Percentiles rank a stretch among this genome's conserved stretches.
Conservation (phyloP, 768 basidiomycete genomes). For the Kwoniella sp. region DNA sequence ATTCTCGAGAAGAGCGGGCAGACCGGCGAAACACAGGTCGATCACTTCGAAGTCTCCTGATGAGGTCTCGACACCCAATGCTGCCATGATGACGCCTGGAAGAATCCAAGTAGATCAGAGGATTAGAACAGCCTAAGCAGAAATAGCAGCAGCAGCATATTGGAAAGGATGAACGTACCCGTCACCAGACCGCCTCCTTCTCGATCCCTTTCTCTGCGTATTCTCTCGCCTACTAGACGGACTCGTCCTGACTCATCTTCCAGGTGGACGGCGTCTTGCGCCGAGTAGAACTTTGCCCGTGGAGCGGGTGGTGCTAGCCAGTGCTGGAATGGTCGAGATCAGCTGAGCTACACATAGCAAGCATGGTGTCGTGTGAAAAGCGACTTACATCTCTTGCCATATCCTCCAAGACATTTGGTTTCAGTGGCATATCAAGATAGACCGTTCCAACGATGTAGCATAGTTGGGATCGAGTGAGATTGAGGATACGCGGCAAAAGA, state of each 20-base stretch:
- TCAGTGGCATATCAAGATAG: conserved; percentile 98
- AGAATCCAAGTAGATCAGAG: background rate
- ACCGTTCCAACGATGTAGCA: conserved; percentile 94
- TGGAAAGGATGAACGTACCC: conserved; percentile 54
- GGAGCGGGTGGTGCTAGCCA: conserved; percentile 84
- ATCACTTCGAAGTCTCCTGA: conserved; percentile 91
- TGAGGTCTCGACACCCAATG: conserved; percentile 84
- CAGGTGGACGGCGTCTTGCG: conserved; percentile 78
- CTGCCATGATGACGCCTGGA: conserved; percentile 77
- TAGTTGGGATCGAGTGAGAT: conserved; percentile 78
- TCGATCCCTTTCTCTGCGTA: conserved; percentile 61
- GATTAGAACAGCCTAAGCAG: conserved; percentile 1
- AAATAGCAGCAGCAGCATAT: background rate
- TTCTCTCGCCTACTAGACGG: conserved; percentile 73
- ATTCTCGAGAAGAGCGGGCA: conserved; percentile 66
- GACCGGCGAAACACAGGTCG: conserved; percentile 80
- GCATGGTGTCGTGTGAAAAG: background rate
- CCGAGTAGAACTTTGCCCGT: conserved; percentile 71
- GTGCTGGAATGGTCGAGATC: conserved; percentile 62
- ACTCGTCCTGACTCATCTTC: conserved; percentile 97
- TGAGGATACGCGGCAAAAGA: conserved; percentile 53
- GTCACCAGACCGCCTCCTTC: conserved; percentile 68
- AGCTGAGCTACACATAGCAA: background rate
- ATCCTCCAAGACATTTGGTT: conserved; percentile 96
- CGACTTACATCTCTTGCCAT: conserved; percentile 87